Evolutionary conservation across 31 red algal genomes (phyloP), one percentile per base, ranked within the genome.

Genomic region (Bonnemaisonia californica): DNA sequence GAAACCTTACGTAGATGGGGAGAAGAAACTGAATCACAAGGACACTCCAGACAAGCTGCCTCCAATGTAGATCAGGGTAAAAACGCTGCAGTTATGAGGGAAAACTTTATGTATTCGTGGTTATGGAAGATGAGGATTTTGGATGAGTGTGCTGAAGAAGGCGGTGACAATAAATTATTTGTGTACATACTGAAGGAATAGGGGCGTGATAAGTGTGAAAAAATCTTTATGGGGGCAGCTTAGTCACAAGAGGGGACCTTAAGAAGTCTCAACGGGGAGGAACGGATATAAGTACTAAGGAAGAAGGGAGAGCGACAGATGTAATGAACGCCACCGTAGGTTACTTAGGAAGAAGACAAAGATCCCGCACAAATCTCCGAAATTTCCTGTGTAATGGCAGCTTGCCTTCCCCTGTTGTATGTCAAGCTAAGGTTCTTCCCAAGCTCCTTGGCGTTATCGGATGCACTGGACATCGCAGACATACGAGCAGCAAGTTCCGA

Each of bases 381-480:
- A 51, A 99, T 83, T 62, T 99, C 93, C 90, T 92, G 85, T 21
- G 97, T 99, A 63, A 99, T 95, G 4, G 83, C 81, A 24, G 92
- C 92, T 72, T 99, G 97, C 60, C 92, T 87, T 38, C 85, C 97
- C 11, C 92, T 74, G 68, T 99, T 99, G 76, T 94, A 94, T 24
- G 75, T 71, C 2, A 84, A 41, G 81, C 69, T 89, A 1, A 98
- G 78, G 61, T 91, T 65, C 67, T 92, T 92, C 37, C 81, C 56
- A 45, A 98, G 66, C 37, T 85, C 82, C 68, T 95, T 95, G 54
- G 96, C 96, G 62, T 98, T 98, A 60, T 98, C 96, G n/a, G 92
- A 89, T 4, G 96, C 96, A 66, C 61, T 79, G 32, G 88, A 93
- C 96, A 98, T 98, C 70, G 92, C 88, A 7, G 64, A 78, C 96